Base-by-base conservation (phyloP, 202 grass and related monocot species). In the Zoysia matrella region DNA sequence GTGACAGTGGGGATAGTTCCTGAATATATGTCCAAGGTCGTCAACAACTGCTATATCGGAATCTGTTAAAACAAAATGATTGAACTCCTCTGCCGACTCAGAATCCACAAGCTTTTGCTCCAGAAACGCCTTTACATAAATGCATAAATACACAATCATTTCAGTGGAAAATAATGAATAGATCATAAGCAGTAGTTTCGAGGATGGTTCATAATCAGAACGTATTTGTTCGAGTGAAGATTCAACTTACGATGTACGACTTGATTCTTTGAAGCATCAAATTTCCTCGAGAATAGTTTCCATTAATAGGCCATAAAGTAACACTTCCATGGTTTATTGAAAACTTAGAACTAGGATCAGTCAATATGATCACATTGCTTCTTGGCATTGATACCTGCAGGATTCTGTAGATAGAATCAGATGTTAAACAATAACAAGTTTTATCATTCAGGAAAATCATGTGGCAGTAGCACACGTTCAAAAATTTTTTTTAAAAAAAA, bases 51-150 rank as follows among this genome's bases (percentile, higher is more conserved):
- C 91, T 71, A 96, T 96, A 90, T 99, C 93, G 39, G 89, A 94
- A 82, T 99, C 93, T 47, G 93, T 90, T 52, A 99, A 99, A 88
- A 99, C 82, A 74, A 90, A 88, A 85, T 93, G 73, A 82, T 67
- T 77, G 71, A 60, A 75, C 45, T 15, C 15, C 39, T 84, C 76
- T 58, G 83, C 42, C 42, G 36, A 75, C 74, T 92, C 81, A 76
- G 80, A 11, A 45, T 89, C 91, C 71, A 70, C 51, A 82, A 90
- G 83, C 67, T 75, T 88, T 86, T 72, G 72, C 67, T 92, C 92
- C 49, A 95, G 78, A 92, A 91, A 99, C 75, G 85, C 89, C 92
- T 99, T 76, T 52, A 92, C 69, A 77, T 43, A 82, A 22, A 77
- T 43, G 85, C 14, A 69, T 15, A 81, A 82, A 52, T 4, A 85